phyloP scores from a whole-genome alignment of 306 rosid species.

The apple (Malus domestica) region DNA sequence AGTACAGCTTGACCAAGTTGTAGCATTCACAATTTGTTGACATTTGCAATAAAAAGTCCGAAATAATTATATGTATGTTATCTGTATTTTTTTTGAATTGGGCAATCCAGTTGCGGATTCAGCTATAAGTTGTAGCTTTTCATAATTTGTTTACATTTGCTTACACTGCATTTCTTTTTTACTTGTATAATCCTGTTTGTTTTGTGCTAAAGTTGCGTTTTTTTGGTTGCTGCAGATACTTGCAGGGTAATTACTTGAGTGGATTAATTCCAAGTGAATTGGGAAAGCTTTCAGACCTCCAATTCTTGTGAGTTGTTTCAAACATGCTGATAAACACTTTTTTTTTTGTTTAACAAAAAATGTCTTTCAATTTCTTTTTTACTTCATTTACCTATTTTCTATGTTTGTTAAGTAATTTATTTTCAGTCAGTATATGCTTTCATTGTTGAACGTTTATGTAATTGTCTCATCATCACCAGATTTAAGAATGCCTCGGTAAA shows the following conservation, averaged over 20 bases:
- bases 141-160: background rate
- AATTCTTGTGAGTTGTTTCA: conserved; percentile 58
- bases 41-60: background rate
- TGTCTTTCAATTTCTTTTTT: background rate
- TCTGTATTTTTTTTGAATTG: conserved; percentile 1
- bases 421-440: background rate
- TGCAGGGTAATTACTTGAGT: conserved; percentile 96
- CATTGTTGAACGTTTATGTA: background rate
- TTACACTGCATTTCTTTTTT: background rate
- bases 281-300: conserved; percentile 72
- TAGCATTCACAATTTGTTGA: background rate
- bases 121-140: background rate
- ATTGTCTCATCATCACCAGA: background rate
- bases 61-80: background rate
- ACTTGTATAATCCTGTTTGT: conserved; percentile 5
- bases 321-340: background rate
- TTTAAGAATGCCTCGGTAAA: background rate
- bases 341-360: background rate
- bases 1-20: background rate
- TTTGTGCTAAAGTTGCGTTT: conserved; percentile 13
- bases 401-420: background rate
- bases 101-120: background rate
- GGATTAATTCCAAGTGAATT: conserved; percentile 75
- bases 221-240: conserved; percentile 50
- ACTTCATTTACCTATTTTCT: background rate